These are phyloP conservation scores for Pseudocercospora cruenta DNA, from an alignment of 2,329 filamentous ascomycete genomes.

Conservation along the genomic window DNA sequence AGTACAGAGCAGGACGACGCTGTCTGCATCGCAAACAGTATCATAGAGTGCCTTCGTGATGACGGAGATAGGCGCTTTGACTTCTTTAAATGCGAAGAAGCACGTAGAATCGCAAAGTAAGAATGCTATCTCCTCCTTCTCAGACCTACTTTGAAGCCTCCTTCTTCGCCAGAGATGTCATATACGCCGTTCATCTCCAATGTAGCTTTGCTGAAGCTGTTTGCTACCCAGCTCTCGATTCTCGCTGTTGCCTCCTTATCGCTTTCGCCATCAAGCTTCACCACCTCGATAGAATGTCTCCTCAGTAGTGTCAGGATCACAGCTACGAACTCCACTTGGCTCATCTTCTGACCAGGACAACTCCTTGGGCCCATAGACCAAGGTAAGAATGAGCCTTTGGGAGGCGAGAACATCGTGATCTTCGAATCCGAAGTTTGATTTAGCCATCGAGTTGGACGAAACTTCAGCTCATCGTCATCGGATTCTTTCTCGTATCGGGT, in stretches of 20 bases:
- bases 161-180: constrained; percentile 29
- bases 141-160: background rate
- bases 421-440: constrained; percentile 26
- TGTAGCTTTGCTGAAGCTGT: constrained; percentile 32
- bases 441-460: constrained; percentile 49
- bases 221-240: constrained; percentile 29
- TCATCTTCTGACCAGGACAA: constrained; percentile 60
- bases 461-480: constrained; percentile 40
- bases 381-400: constrained; percentile 49
- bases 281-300: constrained; percentile 29
- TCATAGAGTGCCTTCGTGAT: background rate
- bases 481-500: constrained; percentile 10
- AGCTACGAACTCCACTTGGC: constrained; percentile 59
- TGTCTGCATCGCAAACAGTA: background rate
- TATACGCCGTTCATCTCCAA: constrained; percentile 32
- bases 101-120: background rate
- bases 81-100: background rate
- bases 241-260: constrained; percentile 24
- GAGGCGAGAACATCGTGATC: constrained; percentile 39
- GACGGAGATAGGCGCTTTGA: background rate
- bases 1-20: background rate
- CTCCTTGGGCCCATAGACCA: constrained; percentile 56
- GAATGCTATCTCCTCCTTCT: constrained; percentile 15
- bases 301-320: constrained; percentile 47
- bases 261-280: constrained; percentile 26